phyloP scores from a whole-genome alignment of 1,284 basidiomycete genomes.

The Xerocomus amazonicus region DNA sequence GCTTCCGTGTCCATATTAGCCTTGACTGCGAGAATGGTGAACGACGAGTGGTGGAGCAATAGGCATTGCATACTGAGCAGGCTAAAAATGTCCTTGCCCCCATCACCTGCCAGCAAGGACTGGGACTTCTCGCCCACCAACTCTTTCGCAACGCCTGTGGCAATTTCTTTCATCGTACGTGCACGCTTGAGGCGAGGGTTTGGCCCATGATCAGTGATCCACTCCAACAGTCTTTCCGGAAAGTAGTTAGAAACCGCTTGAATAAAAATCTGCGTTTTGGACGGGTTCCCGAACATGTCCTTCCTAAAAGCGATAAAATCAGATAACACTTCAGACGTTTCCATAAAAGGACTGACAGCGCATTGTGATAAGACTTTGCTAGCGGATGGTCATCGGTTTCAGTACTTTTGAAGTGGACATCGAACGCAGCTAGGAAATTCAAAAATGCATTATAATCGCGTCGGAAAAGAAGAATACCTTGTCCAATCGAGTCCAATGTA shows the following conservation, averaged over 20 bases:
- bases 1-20: constrained; percentile 49
- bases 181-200: constrained; percentile 36
- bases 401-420: constrained; percentile 29
- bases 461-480: constrained; percentile 32
- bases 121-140: constrained; percentile 43
- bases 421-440: constrained; percentile 36
- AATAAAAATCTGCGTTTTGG: constrained; percentile 20
- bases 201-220: constrained; percentile 35
- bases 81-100: constrained; percentile 39
- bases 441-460: not conserved
- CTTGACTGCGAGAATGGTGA: constrained; percentile 38
- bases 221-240: constrained; percentile 33
- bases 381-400: constrained; percentile 31
- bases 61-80: constrained; percentile 34
- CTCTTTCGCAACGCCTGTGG: constrained; percentile 34
- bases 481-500: constrained; percentile 44
- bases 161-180: constrained; percentile 28
- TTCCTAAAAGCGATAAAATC: constrained; percentile 9
- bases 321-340: not conserved
- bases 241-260: constrained; percentile 21
- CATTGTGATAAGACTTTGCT: constrained; percentile 29
- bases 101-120: constrained; percentile 30
- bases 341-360: constrained; percentile 26
- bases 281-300: constrained; percentile 23
- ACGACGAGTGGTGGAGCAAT: not conserved